phyloP scores from a whole-genome alignment of 75 land plant species.

The Pinus albicaulis region DNA sequence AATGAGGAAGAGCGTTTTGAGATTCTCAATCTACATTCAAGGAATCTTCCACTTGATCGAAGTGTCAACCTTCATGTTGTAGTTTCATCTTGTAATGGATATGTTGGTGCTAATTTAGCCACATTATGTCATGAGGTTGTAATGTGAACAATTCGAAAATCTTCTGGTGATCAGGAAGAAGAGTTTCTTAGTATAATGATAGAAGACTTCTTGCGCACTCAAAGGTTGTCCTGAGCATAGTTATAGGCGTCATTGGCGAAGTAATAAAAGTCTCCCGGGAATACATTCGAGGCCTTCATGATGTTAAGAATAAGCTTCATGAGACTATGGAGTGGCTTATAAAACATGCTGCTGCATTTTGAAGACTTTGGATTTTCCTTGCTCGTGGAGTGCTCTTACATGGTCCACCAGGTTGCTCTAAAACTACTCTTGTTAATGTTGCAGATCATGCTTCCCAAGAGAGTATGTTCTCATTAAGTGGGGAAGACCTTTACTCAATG shows the following conservation, averaged over 20 bases:
- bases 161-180: slow-evolving; percentile 10
- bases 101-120: slow-evolving; percentile 93
- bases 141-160: slow-evolving; percentile 45
- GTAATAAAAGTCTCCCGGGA: slow-evolving; percentile 84
- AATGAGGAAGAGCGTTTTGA: no score
- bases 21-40: slow-evolving; percentile 71
- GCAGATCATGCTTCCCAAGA: slow-evolving; percentile 94
- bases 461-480: slow-evolving; percentile 78
- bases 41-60: slow-evolving; percentile 55
- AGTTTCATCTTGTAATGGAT: slow-evolving; percentile 85
- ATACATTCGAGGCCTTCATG: slow-evolving; percentile 85
- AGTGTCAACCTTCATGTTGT: slow-evolving; percentile 53
- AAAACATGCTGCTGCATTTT: slow-evolving; percentile 74
- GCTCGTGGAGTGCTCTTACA: slow-evolving; percentile 78
- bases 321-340: slow-evolving; percentile 98
- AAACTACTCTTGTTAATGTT: slow-evolving; percentile 91
- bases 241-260: slow-evolving; percentile 74
- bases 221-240: slow-evolving; percentile 86
- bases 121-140: slow-evolving; percentile 84
- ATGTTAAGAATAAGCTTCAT: slow-evolving; percentile 86
- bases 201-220: slow-evolving; percentile 72
- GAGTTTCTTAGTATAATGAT: slow-evolving; percentile 29
- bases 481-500: slow-evolving; percentile 90
- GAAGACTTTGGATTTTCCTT: slow-evolving; percentile 73
- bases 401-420: slow-evolving; percentile 98